A percentile compares a stretch with the other conserved stretches of the same genome.
phyloP scores from a whole-genome alignment of 257 asterid genomes.

The Solanum habrochaites region DNA sequence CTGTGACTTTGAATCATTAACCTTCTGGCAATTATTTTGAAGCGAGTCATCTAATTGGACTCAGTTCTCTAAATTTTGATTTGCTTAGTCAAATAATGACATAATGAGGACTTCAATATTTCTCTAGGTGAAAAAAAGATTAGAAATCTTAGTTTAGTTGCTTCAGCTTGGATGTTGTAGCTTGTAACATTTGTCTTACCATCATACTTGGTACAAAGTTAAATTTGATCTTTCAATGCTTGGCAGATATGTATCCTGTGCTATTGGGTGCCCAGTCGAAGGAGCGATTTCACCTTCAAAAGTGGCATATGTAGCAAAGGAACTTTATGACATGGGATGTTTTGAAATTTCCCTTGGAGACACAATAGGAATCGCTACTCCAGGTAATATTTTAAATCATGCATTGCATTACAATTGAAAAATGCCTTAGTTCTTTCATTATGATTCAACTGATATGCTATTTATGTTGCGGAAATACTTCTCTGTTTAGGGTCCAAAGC shows the following conservation, averaged over 20 bases:
- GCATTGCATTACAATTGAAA: background rate
- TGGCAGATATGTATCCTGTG: conserved; percentile 79
- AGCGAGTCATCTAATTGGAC: background rate
- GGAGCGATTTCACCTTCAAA: conserved; percentile 63
- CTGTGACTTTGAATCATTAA: background rate
- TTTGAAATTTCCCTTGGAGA: conserved; percentile 90
- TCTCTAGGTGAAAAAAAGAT: background rate
- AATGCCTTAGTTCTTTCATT: background rate
- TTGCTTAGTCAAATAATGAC: background rate
- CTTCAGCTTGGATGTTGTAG: background rate
- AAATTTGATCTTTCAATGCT: background rate
- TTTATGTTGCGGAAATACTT: background rate
- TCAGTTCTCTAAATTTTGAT: background rate
- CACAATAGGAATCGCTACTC: conserved; percentile 87
- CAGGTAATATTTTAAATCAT: conserved; percentile 30
- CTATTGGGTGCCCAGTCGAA: conserved; percentile 83
- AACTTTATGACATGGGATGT: conserved; percentile 94
- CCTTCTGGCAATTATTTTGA: background rate
- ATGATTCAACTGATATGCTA: background rate
- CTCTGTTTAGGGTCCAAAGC: background rate
- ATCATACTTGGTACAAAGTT: background rate
- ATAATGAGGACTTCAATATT: background rate
- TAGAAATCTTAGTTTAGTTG: background rate
- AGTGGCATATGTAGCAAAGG: conserved; percentile 85
- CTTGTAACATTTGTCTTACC: background rate